Percentiles rank a stretch among this genome's conserved stretches.
phyloP scores from a whole-genome alignment of 2,329 filamentous ascomycete genomes.

The Botrytis galanthina region DNA sequence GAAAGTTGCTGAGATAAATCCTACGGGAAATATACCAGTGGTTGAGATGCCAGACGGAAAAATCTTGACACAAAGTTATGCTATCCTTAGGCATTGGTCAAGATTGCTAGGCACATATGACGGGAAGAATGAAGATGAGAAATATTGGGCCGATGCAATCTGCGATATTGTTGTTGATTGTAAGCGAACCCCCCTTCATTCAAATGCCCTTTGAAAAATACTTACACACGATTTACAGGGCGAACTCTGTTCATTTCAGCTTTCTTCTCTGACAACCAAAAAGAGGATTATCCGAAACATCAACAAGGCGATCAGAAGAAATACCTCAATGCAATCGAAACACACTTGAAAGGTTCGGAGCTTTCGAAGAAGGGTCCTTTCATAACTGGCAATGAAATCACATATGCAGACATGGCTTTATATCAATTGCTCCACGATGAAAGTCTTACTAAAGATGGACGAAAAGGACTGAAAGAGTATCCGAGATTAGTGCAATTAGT shows the following conservation, averaged over 20 bases:
- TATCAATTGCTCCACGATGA: slow-evolving; percentile 38
- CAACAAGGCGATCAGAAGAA: not conserved
- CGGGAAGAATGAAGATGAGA: slow-evolving; percentile 36
- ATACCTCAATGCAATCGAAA: slow-evolving; percentile 38
- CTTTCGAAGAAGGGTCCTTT: slow-evolving; percentile 38
- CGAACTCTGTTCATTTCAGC: slow-evolving; percentile 7
- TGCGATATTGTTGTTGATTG: slow-evolving; percentile 35
- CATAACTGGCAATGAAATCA: slow-evolving; percentile 34
- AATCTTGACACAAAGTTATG: slow-evolving; percentile 39
- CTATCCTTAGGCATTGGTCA: slow-evolving; percentile 37
- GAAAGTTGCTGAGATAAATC: slow-evolving; percentile 32
- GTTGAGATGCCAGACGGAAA: slow-evolving; percentile 35
- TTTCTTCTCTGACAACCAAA: not conserved
- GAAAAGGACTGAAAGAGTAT: slow-evolving; percentile 33
- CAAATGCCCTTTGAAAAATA: not conserved
- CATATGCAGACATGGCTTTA: slow-evolving; percentile 37
- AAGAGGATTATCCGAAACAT: slow-evolving; percentile 1
- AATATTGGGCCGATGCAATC: slow-evolving; percentile 38
- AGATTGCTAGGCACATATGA: slow-evolving; percentile 36
- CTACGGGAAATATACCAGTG: slow-evolving; percentile 34
- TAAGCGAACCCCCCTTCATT: not conserved
- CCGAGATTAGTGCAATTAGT: slow-evolving; percentile 34
- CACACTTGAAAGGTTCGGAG: slow-evolving; percentile 34
- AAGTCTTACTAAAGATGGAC: slow-evolving; percentile 32
- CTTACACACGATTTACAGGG: not conserved